Evolutionary conservation across 768 basidiomycete genomes (phyloP), one percentile per base, ranked within the genome.

Genomic region (Baorangia bicolor): DNA sequence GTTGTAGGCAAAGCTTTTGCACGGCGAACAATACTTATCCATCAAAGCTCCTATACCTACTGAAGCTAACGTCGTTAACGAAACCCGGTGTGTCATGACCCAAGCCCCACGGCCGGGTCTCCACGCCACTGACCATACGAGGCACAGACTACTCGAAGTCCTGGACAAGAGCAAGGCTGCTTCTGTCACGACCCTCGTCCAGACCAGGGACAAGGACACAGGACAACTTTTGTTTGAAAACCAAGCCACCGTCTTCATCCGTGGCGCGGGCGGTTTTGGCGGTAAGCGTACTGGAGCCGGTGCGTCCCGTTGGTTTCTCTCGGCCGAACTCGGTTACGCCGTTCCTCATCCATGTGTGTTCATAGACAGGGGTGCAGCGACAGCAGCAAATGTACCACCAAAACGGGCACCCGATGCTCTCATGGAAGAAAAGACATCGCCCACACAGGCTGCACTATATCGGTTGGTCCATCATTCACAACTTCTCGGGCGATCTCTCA

Each of bases 231-330:
- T 98, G 51, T 96, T 92, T 67, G 94, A 97, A 74, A 97, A 92
- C 71, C 91, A 95, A 69, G 83, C 86, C 13, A 99, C 96, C 1
- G 78, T 95, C 1, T 90, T 98, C 72, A 85, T 96, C 59, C 91
- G 97, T 53, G 95, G 94, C 2, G 81, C 91, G 25, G 97, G 97
- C n/a, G 95, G 94, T 0, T 97, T 99, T 71, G 93, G 93, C 3
- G 97, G 97, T 18, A 92, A 90, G 76, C 90, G 92, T 55, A 74
- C 72, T 30, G 94, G 94, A 31, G 84, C 76, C 46, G 92, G 94
- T 92, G 64, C 57, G 80, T 63, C 18, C 12, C 18, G n/a, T n/a
- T n/a, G n/a, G n/a, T 34, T 20, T 35, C 21, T n/a, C 33, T 56
- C 53, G 53, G 52, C n/a, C 49, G 47, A 52, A 40, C 37, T 40